Base-by-base conservation (phyloP, 1,139 yeast species). In the Komagataea norvegica region DNA sequence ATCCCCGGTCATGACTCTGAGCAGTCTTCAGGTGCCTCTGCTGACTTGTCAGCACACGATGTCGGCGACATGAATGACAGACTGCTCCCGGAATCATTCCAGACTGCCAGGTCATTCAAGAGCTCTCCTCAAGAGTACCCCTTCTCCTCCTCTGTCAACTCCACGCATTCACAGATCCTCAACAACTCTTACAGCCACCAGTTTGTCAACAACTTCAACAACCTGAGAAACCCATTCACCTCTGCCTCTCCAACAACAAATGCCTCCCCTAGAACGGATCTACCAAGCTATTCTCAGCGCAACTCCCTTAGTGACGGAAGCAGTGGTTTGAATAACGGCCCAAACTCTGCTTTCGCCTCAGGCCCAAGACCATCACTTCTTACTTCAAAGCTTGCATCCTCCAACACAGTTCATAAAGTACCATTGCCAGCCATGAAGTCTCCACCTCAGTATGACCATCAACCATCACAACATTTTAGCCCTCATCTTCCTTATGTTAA, bases 301-400 rank as follows among this genome's bases (percentile, higher is more conserved):
- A 42, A 33, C 20, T 41, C 42, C 6, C 19, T 42, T 10, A 34
- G 29, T 5, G 42, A 35, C 4, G 9, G 25, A 9, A 23, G 29
- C 11, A 27, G 23, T 10, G 30, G 27, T 20, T 29, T 33, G 6
- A 20, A 26, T 19, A 25, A n/a, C n/a, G n/a, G n/a, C n/a, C n/a
- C 33, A 13, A 36, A 30, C 21, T 21, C 37, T 8, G 30, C 33
- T 9, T 31, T 36, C 13, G 19, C 36, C 7, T 41, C 50, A 2
- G 36, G 30, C n/a, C 35, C 41, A 26, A 45, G 58, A 15, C 54
- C 58, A 4, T 54, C 60, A 15, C 42, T 59, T 21, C 41, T 58
- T 32, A 55, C 61, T 4, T 54, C 62, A 3, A 53, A 51, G 36
- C 48, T 57, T 25, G 55, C 59, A 8, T 51, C 42, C 6, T 13